Percentiles rank a stretch among this genome's conserved stretches.
phyloP scores from a whole-genome alignment of 176 grass and related monocot species.

The Ensete glaucum region DNA sequence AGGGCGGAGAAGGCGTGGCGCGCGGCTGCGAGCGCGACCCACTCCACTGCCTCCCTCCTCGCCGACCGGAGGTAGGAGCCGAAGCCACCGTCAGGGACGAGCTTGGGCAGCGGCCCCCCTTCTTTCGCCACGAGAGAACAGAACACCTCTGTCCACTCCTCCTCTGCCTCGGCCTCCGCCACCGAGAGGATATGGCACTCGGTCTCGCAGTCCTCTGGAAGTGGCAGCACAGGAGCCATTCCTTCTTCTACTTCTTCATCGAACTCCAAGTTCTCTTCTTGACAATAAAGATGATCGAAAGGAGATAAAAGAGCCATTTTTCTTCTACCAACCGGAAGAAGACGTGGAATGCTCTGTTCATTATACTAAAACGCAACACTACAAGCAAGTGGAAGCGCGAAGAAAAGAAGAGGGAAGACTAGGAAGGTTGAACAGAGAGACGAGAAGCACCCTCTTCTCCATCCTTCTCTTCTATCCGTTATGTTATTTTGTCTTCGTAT shows the following conservation, averaged over 20 bases:
- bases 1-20: conserved; percentile 52
- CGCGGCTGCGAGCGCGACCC: conserved; percentile 30
- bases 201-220: not conserved
- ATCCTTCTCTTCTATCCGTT: not conserved
- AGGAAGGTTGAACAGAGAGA: not conserved
- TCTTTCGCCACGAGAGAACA: conserved; percentile 26
- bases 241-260: not conserved
- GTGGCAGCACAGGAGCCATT: not conserved
- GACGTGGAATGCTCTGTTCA: not conserved
- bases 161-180: not conserved
- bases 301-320: conserved; percentile 12
- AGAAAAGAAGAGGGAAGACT: not conserved
- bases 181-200: not conserved
- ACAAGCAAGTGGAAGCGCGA: not conserved
- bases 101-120: not conserved
- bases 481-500: not conserved
- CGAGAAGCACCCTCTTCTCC: not conserved
- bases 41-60: conserved; percentile 36
- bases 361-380: not conserved
- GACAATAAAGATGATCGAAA: conserved; percentile 2
- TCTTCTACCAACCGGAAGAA: not conserved
- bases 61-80: conserved; percentile 22
- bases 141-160: not conserved
- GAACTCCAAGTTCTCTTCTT: not conserved
- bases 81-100: conserved; percentile 14